phyloP scores from a whole-genome alignment of 2,329 filamentous ascomycete genomes.

The Cladosporium sp. region DNA sequence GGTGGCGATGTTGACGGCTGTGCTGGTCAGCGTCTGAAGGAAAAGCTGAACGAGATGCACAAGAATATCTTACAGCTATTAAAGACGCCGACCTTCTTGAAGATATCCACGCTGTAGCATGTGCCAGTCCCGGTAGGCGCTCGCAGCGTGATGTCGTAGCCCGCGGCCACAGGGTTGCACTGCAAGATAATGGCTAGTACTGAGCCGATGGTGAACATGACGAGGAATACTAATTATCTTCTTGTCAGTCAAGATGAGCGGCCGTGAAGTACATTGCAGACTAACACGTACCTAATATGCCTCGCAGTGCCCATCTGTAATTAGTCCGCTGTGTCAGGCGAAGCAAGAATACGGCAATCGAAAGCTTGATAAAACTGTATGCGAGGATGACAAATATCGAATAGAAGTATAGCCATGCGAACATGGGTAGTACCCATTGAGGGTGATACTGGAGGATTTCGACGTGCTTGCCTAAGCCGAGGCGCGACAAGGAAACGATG shows the following conservation, averaged over 20 bases:
- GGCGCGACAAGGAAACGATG: neutral
- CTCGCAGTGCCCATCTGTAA: neutral
- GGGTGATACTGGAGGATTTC: slow-evolving; percentile 4
- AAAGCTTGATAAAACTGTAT: slow-evolving; percentile 11
- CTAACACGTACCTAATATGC: neutral
- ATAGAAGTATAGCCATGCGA: neutral
- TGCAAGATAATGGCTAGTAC: slow-evolving; percentile 4
- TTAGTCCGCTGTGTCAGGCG: slow-evolving; percentile 1
- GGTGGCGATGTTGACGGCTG: slow-evolving; percentile 42
- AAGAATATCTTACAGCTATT: neutral
- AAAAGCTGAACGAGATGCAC: neutral
- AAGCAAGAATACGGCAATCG: slow-evolving; percentile 3
- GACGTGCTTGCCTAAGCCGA: neutral
- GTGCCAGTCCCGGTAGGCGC: neutral
- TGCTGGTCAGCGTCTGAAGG: neutral
- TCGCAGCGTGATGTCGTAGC: neutral
- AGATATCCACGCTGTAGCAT: slow-evolving; percentile 2
- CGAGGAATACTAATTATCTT: neutral
- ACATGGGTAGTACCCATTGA: neutral
- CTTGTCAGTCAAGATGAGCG: neutral
- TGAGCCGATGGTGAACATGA: neutral
- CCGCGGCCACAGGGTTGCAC: slow-evolving; percentile 7
- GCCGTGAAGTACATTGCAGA: neutral
- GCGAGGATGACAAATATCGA: slow-evolving; percentile 5
- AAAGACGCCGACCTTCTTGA: slow-evolving; percentile 7